Evolutionary conservation across 2,329 filamentous ascomycete genomes (phyloP).

Genomic region (Pestalotiopsis sp.): DNA sequence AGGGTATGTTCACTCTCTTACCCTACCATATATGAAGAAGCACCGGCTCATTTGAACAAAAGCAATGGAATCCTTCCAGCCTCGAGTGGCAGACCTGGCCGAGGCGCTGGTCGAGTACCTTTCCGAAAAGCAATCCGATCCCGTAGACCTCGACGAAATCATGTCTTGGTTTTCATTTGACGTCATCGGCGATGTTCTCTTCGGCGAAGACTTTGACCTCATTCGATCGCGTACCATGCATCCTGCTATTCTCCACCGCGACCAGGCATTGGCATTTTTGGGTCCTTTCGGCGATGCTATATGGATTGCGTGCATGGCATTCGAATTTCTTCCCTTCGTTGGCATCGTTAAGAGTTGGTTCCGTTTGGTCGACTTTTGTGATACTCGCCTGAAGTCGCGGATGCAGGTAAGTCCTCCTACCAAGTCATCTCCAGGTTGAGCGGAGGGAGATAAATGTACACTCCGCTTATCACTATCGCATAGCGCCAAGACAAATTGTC

Average conservation of each 20-base stretch:
- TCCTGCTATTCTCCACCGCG: conserved; percentile 23
- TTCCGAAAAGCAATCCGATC: background rate
- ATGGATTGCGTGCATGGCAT: conserved; percentile 15
- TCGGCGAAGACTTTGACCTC: conserved; percentile 35
- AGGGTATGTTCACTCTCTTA: background rate
- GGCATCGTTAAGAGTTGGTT: conserved; percentile 4
- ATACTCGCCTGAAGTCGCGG: background rate
- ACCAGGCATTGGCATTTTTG: conserved; percentile 13
- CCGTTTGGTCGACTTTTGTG: background rate
- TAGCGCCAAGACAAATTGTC: background rate
- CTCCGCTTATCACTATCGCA: background rate
- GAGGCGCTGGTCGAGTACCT: conserved; percentile 8
- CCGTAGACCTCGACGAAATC: conserved; percentile 14
- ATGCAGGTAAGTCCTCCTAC: background rate
- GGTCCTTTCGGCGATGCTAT: conserved; percentile 16
- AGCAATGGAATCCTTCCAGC: background rate
- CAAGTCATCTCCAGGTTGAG: background rate
- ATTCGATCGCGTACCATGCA: conserved; percentile 30
- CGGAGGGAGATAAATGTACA: background rate
- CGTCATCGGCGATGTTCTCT: conserved; percentile 19
- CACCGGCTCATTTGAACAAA: background rate
- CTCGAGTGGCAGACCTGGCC: background rate
- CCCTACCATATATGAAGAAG: background rate
- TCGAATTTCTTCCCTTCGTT: conserved; percentile 13
- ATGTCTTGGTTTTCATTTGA: conserved; percentile 35